phyloP scores from a whole-genome alignment of 1,284 basidiomycete species.

The Apiotrichum siamense region DNA sequence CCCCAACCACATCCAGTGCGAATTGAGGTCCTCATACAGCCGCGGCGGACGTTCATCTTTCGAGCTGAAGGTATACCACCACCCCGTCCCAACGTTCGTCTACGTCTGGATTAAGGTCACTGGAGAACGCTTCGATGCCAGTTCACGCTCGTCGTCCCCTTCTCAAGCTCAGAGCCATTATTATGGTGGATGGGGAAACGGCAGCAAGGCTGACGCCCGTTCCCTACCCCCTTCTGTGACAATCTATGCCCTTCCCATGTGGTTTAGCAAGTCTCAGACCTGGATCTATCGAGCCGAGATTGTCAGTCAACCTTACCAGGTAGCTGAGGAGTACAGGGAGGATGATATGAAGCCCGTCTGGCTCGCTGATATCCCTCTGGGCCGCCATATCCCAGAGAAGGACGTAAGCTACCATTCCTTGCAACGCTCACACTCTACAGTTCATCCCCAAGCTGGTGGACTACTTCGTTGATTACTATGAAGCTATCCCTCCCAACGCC shows the following conservation, averaged over 20 bases:
- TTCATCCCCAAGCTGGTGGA: slow-evolving; percentile 27
- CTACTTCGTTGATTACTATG: slow-evolving; percentile 27
- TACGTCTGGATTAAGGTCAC: slow-evolving; percentile 27
- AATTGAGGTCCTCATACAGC: slow-evolving; percentile 10
- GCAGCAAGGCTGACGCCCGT: neutral
- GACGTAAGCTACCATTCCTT: slow-evolving; percentile 24
- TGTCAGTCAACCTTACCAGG: neutral
- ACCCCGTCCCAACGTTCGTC: neutral
- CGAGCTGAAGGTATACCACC: slow-evolving; percentile 13
- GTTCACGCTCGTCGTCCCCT: slow-evolving; percentile 18
- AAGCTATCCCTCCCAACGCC: slow-evolving; percentile 16
- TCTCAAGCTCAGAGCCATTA: neutral
- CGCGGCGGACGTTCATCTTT: slow-evolving; percentile 2
- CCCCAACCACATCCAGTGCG: slow-evolving; percentile 10
- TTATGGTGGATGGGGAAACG: neutral
- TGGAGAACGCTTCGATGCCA: slow-evolving; percentile 20
- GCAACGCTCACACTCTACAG: slow-evolving; percentile 7
- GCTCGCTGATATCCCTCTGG: slow-evolving; percentile 10
- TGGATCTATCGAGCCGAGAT: neutral
- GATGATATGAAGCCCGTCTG: neutral
- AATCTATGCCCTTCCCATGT: neutral
- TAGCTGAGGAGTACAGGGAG: neutral
- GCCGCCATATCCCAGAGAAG: slow-evolving; percentile 18
- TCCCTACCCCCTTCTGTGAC: neutral
- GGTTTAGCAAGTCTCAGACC: neutral